Evolutionary conservation across 1,284 basidiomycete genomes (phyloP).

Genomic region (Vanrija sp.): DNA sequence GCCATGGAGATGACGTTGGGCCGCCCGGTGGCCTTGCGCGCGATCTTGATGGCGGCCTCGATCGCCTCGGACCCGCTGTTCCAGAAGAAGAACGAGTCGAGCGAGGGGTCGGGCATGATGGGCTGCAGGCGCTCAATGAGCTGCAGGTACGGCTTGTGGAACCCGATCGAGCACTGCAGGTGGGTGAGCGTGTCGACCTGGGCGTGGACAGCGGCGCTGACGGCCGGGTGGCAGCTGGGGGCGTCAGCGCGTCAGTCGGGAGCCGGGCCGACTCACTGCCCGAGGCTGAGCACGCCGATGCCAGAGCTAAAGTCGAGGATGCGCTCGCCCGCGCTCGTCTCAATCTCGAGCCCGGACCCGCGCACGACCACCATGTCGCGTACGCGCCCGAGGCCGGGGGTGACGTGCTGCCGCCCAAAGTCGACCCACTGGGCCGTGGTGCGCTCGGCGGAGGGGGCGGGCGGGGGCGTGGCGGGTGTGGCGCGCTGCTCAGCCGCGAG

Average conservation of each 20-base stretch:
- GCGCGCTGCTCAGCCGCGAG: no score
- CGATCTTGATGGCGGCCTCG: constrained; percentile 52
- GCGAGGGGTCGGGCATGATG: constrained; percentile 36
- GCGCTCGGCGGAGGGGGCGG: constrained; percentile 15
- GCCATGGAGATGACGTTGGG: constrained; percentile 91
- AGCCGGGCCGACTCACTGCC: constrained; percentile 38
- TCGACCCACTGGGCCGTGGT: no score
- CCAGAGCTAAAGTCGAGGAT: constrained; percentile 81
- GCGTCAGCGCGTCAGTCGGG: no score
- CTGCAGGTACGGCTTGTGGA: constrained; percentile 71
- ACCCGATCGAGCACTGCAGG: constrained; percentile 54
- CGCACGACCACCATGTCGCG: no score
- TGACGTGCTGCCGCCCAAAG: no score
- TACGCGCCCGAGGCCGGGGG: no score
- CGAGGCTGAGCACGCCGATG: constrained; percentile 56
- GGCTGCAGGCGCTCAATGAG: constrained; percentile 53
- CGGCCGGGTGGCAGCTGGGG: constrained; percentile 64
- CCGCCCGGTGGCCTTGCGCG: constrained; percentile 66
- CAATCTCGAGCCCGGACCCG: not conserved
- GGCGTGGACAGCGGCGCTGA: constrained; percentile 77
- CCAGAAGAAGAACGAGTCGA: constrained; percentile 81
- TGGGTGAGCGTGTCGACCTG: constrained; percentile 80
- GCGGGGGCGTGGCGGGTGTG: not conserved
- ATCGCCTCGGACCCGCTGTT: constrained; percentile 59
- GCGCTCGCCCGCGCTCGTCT: constrained; percentile 34